Conservation (phyloP, 805 yeast species). For the Monosporozyma servazzii region DNA sequence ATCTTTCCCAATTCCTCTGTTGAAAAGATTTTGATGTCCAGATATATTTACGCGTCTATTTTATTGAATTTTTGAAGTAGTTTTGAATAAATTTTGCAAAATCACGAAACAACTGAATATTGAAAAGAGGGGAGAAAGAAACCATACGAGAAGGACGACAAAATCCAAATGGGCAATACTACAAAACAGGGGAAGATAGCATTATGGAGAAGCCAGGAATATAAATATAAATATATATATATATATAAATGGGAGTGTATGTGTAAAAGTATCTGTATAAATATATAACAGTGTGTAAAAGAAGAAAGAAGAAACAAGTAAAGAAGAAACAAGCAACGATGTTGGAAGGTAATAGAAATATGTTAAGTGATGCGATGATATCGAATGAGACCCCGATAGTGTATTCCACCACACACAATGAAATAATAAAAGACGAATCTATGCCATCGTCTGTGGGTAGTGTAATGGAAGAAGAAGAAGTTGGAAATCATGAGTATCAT, state of each 20-base stretch:
- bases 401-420: background rate
- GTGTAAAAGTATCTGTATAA: no score
- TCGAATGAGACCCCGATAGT: constrained; percentile 4
- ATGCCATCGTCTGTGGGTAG: background rate
- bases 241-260: background rate
- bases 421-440: background rate
- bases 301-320: background rate
- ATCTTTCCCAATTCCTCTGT: no score
- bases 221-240: background rate
- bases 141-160: no score
- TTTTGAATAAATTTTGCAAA: no score
- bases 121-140: no score
- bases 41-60: background rate
- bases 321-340: background rate
- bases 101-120: no score
- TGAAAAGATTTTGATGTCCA: no score
- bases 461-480: background rate
- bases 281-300: background rate
- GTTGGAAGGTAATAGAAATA: background rate
- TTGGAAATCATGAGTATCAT: background rate
- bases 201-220: no score
- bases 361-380: constrained; percentile 1
- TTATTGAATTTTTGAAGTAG: no score
- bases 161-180: no score
- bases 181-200: no score